Base-by-base conservation (phyloP, 306 rosid genomes). In the Potentilla sterilis region DNA sequence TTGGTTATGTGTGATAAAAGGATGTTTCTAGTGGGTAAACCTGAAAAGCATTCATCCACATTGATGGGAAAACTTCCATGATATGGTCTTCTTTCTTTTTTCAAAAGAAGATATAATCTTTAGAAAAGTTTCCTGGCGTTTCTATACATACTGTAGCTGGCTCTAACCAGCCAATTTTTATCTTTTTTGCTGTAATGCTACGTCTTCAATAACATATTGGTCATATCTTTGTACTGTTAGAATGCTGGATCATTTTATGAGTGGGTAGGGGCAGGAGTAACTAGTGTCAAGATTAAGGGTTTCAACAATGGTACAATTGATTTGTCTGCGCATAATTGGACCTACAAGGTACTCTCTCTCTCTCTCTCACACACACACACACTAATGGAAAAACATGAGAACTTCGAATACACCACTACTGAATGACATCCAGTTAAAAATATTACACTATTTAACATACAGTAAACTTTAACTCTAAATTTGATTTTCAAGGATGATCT, bases 231-330 rank as follows among this genome's bases (percentile, higher is more conserved):
- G 59, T 37, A 21, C 70, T 67, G 78, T 58, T 80, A 94, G 98
- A 94, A 89, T 34, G 97, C 97, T 64, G 98, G 98, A 77, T 85
- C 97, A 51, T 92, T 76, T 82, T 94, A 87, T 79, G 98, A 94
- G 51, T 94, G 91, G 78, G 48, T 85, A 2, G 98, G 96, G 79
- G 97, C 98, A 49, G 97, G 98, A 83, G 74, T 87, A 47, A 83
- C 90, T 62, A 87, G 88, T 75, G 95, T 91, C 57, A 82, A 85
- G 76, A 86, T 94, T 61, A 21, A 70, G 71, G 98, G 97, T 65
- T 85, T 88, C 79, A 83, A 76, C 77, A 91, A 88, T 72, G 91
- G 88, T 79, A 89, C 88, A 48, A 18, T 87, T 55, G 91, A 91
- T 89, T 68, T 94, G 77, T 94, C 96, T 61, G 85, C 89, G n/a